A percentile compares a stretch with the other conserved stretches of the same genome.
Evolutionary conservation across 441 rosid species (phyloP).

Genomic region (Arabidopsis lyrata): DNA sequence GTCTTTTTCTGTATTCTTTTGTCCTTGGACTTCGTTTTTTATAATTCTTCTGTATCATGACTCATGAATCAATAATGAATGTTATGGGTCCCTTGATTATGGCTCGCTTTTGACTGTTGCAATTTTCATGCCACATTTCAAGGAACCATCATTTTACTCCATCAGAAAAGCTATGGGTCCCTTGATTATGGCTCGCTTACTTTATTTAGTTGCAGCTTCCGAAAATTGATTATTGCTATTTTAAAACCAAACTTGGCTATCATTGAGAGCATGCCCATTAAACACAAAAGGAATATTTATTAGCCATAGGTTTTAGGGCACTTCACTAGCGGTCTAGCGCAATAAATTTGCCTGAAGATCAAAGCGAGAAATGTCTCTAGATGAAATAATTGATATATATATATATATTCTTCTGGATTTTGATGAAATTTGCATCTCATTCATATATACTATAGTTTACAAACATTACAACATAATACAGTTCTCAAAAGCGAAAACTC

Average conservation of each 20-base stretch:
- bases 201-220: slow-evolving; percentile 33
- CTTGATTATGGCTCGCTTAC: slow-evolving; percentile 28
- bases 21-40: neutral
- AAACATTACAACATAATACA: slow-evolving; percentile 36
- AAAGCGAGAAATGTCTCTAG: slow-evolving; percentile 5
- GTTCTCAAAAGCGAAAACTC: slow-evolving; percentile 24
- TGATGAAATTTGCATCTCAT: slow-evolving; percentile 21
- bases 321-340: neutral
- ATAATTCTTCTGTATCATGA: slow-evolving; percentile 3
- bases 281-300: neutral
- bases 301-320: neutral
- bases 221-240: slow-evolving; percentile 13
- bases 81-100: slow-evolving; percentile 39
- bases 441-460: slow-evolving; percentile 30
- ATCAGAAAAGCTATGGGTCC: slow-evolving; percentile 29
- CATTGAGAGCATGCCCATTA: slow-evolving; percentile 11
- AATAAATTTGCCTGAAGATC: neutral
- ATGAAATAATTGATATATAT: slow-evolving; percentile 20
- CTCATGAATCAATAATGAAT: slow-evolving; percentile 23
- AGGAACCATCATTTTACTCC: slow-evolving; percentile 29
- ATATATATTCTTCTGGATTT: slow-evolving; percentile 7
- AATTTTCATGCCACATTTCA: slow-evolving; percentile 23
- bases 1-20: slow-evolving; percentile 31
- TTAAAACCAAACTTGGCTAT: neutral
- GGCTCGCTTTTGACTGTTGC: slow-evolving; percentile 29